These are phyloP conservation scores for Auricularia sp. DNA, from an alignment of 768 basidiomycete species.

Conservation along the genomic window DNA sequence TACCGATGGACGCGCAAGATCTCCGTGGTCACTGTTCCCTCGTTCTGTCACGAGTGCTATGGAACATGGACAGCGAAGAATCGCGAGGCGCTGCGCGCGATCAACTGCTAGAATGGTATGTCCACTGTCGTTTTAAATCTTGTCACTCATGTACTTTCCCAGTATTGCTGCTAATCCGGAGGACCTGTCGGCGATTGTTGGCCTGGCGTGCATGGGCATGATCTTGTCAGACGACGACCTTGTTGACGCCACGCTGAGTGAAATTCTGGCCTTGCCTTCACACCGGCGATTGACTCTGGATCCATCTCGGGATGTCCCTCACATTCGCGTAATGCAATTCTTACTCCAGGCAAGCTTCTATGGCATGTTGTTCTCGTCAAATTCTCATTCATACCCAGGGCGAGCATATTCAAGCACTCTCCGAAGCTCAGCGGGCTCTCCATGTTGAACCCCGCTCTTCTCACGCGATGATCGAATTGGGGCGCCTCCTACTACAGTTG, in stretches of 20 bases:
- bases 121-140: not conserved
- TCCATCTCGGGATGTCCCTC: conserved; percentile 56
- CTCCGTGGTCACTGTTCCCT: conserved; percentile 64
- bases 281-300: conserved; percentile 60
- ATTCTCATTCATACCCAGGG: not conserved
- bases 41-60: conserved; percentile 75
- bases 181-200: conserved; percentile 72
- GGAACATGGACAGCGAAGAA: conserved; percentile 71
- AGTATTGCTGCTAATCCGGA: conserved; percentile 74
- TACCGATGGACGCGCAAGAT: conserved; percentile 32
- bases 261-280: conserved; percentile 53
- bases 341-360: conserved; percentile 50
- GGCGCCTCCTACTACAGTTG: not conserved
- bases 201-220: conserved; percentile 84
- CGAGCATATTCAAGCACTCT: not conserved
- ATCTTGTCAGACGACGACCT: conserved; percentile 24
- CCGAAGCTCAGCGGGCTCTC: not conserved
- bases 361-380: not conserved
- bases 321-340: conserved; percentile 62
- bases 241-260: conserved; percentile 7
- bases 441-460: not conserved
- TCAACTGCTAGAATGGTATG: conserved; percentile 74
- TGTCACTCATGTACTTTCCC: conserved; percentile 4
- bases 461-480: not conserved
- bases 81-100: conserved; percentile 67